Evolutionary conservation across 176 grass and related monocot species (phyloP).

Genomic region (Phoenix dactylifera): DNA sequence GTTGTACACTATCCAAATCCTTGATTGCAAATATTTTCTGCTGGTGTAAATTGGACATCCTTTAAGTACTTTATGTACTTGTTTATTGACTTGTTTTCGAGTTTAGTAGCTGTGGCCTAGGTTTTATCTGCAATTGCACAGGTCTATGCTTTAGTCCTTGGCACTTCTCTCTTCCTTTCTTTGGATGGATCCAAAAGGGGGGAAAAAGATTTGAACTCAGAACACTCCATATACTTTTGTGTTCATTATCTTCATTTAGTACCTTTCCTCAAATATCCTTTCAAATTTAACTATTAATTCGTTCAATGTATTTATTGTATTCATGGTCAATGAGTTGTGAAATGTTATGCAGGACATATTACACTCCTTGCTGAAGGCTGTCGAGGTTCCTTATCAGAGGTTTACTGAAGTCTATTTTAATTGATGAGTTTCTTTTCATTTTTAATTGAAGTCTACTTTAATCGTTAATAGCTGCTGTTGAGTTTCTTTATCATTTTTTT

Average conservation of each 20-base stretch:
- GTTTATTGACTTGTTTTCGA: no score
- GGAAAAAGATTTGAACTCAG: no score
- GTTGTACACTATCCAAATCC: no score
- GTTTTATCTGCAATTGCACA: no score
- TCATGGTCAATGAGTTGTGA: conserved; percentile 44
- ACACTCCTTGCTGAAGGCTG: conserved; percentile 95
- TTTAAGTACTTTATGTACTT: no score
- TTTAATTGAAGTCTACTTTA: not conserved
- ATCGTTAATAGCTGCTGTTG: not conserved
- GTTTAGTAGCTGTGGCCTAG: no score
- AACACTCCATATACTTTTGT: not conserved
- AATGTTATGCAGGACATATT: conserved; percentile 53
- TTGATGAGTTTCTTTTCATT: not conserved
- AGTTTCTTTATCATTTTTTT: conserved; percentile 2
- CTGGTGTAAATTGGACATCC: no score
- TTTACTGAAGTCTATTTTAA: conserved; percentile 14
- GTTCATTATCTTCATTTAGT: not conserved
- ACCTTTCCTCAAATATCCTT: not conserved
- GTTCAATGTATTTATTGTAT: conserved; percentile 25
- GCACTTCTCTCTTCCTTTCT: no score
- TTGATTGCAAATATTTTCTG: no score
- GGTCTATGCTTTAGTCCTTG: no score
- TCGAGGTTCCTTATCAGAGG: conserved; percentile 96
- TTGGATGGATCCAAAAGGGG: no score
- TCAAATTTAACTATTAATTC: conserved; percentile 16